Evolutionary conservation across 129 eudicot genomes (phyloP).

Genomic region (Deinandra increscens): DNA sequence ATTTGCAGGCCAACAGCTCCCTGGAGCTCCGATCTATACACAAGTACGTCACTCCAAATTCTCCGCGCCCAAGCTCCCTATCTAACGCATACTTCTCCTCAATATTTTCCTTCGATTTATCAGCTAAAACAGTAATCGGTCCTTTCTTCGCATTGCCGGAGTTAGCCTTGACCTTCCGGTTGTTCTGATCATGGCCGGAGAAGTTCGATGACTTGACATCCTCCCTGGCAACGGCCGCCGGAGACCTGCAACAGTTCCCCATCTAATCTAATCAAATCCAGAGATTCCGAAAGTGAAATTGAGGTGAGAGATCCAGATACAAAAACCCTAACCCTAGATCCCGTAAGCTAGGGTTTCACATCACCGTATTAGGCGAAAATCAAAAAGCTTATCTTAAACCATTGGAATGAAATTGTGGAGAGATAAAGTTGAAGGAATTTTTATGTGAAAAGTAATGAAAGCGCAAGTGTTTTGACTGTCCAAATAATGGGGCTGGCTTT

Average conservation of each 20-base stretch:
- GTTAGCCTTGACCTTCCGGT: constrained; percentile 45
- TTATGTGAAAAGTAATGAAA: constrained; percentile 15
- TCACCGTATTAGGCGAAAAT: constrained; percentile 18
- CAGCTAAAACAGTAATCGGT: constrained; percentile 50
- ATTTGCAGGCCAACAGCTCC: constrained; percentile 86
- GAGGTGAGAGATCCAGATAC: background rate
- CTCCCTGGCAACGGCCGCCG: constrained; percentile 92
- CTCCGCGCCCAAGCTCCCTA: constrained; percentile 88
- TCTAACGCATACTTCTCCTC: constrained; percentile 77
- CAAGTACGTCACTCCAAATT: constrained; percentile 83
- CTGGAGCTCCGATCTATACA: constrained; percentile 64
- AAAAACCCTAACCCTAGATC: constrained; percentile 38
- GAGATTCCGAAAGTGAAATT: constrained; percentile 14
- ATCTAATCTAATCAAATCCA: constrained; percentile 46
- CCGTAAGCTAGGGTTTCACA: constrained; percentile 33
- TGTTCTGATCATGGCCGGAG: constrained; percentile 51
- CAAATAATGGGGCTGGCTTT: background rate
- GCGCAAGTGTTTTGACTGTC: constrained; percentile 11
- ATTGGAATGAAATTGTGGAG: constrained; percentile 18
- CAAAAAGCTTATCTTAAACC: constrained; percentile 28
- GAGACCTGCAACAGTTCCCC: constrained; percentile 99
- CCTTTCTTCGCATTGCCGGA: constrained; percentile 37
- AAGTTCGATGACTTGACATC: constrained; percentile 75
- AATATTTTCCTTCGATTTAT: constrained; percentile 49
- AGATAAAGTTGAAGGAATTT: constrained; percentile 15